Percentiles rank a stretch among this genome's conserved stretches.
Conservation (phyloP, 768 basidiomycete species). For the Leccinum boreale region DNA sequence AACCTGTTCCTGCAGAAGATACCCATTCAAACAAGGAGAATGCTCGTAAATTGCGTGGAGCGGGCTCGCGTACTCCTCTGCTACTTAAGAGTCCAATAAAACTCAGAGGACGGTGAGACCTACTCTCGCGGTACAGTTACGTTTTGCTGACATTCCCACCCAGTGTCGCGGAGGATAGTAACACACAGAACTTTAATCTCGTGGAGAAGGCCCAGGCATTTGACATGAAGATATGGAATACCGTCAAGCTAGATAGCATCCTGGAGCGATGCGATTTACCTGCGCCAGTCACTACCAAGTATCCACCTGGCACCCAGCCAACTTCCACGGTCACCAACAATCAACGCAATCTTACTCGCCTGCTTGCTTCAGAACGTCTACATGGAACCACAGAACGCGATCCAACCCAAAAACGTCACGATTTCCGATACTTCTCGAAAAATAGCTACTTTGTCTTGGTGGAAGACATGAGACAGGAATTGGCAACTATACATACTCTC, state of each 20-base stretch:
- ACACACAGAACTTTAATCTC: conserved; percentile 42
- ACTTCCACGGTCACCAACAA: conserved; percentile 29
- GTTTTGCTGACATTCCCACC: background rate
- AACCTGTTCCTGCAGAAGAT: conserved; percentile 36
- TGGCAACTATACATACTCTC: conserved; percentile 79
- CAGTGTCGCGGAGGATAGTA: conserved; percentile 32
- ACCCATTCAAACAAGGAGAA: conserved; percentile 65
- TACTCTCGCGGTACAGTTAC: background rate
- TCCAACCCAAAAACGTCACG: conserved; percentile 80
- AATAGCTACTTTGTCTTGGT: conserved; percentile 78
- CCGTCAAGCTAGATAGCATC: conserved; percentile 68
- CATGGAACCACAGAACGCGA: conserved; percentile 90
- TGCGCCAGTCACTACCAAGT: conserved; percentile 27
- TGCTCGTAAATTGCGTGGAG: conserved; percentile 32
- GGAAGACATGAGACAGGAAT: conserved; percentile 83
- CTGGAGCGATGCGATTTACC: conserved; percentile 59
- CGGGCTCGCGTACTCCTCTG: conserved; percentile 21
- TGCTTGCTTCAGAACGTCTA: conserved; percentile 77
- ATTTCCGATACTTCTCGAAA: conserved; percentile 82
- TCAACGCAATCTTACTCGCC: conserved; percentile 52
- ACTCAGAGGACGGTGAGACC: conserved; percentile 52
- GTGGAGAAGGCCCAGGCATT: conserved; percentile 64
- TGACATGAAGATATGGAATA: conserved; percentile 85
- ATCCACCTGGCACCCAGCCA: conserved; percentile 27
- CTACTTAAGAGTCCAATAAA: conserved; percentile 65